Evolutionary conservation across 768 basidiomycete genomes (phyloP), one percentile per base, ranked within the genome.

Genomic region (Candolleomyces eurysporus): DNA sequence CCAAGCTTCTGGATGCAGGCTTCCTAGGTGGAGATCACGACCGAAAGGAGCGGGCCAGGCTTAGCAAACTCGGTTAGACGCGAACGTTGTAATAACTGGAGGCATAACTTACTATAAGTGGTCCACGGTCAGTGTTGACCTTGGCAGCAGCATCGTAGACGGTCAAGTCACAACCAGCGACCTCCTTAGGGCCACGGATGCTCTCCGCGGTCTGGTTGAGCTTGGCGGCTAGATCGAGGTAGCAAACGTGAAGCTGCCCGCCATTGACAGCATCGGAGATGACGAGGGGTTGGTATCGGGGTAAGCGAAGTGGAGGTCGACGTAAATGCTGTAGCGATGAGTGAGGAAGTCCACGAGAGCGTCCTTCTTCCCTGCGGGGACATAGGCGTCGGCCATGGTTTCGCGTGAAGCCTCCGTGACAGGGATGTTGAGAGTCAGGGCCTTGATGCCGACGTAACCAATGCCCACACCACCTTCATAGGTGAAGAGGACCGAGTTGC

Each of bases 221-320:
- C 82, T 98, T 99, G 69, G 96, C 97, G 45, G 97, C 97, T 96
- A 99, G 98, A 75, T 99, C 96, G 64, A 99, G 89, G 80, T 95
- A 98, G 78, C 91, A 90, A 69, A 98, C 94, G 64, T 85, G 86
- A 46, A 89, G 88, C 65, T 88, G 79, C 62, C 84, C 86, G 19
- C 80, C 81, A 36, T 76, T 78, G 65, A 84, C 87, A 60, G 83
- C 88, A 73, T 96, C 95, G 68, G 97, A 88, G 72, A 93, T 91
- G 71, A 98, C 89, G 59, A 99, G 48, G 96, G 97, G 84, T 98
- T 99, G 78, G 98, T 99, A 79, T 98, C 96, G 71, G 98, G 93
- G 81, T 99, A 98, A 21, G 97, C 94, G 73, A 98, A 99, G 83
- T 99, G 97, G 57, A 98, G 90, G 75, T 99, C 95, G 67, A 95